Evolutionary conservation across 106 monocot species (phyloP), one percentile per base, ranked within the genome.

Genomic region (Dendrobium officinale): DNA sequence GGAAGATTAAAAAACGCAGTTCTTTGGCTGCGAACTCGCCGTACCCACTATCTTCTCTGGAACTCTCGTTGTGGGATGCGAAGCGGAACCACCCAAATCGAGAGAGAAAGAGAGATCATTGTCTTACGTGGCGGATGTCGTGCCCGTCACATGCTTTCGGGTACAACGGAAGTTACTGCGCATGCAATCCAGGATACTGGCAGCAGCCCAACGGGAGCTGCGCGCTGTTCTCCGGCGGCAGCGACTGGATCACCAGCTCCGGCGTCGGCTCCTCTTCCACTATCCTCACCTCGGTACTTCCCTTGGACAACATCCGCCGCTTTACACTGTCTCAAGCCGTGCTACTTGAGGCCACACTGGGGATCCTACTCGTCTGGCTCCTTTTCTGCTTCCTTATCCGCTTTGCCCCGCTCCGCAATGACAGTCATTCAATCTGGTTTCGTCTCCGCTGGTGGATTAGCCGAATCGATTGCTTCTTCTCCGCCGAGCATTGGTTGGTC

Each of bases 81-180:
- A 51, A 45, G 45, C 45, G 9, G 8, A 45, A 45, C 6, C 0
- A 45, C 45, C 9, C 45, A 9, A 45, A 45, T 45, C 45, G 58
- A 17, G 58, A 56, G 58, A 58, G 20, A 58, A 16, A 20, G 20
- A 58, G 19, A 58, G 58, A 18, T 67, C 67, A 26, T 67, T 4
- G 72, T 73, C 41, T 33, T 73, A 19, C 19, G 45, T 4, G 20
- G 75, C 45, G 20, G 75, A 76, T 76, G 76, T 76, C 76, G 76
- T 76, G 76, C 26, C 76, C 76, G 6, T 45, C 49, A 26, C 74
- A 80, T 54, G 72, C 83, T 8, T 86, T 89, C 83, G 27, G 33
- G 22, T 89, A 82, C 84, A 89, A 89, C 56, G 75, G 54, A 44
- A 85, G 70, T 55, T 78, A 83, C 0, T 88, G 88, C 78, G 79